Evolutionary conservation across 768 basidiomycete species (phyloP), one percentile per base, ranked within the genome.

Genomic region (Russula vinacea): DNA sequence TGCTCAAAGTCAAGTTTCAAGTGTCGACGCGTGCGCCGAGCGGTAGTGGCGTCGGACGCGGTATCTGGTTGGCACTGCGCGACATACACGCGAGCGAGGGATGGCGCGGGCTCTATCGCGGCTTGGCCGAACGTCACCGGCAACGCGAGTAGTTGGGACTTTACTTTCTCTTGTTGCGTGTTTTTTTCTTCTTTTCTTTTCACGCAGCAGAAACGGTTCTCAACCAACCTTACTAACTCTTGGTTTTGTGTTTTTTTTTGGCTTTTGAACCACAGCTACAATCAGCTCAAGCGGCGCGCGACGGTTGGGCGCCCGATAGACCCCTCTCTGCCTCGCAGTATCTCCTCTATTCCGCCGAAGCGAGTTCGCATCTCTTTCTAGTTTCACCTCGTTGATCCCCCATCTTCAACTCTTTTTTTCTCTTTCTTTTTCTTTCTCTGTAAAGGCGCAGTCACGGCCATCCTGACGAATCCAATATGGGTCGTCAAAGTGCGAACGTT

Each of bases 401-500:
- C 13, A 7, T 5, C 50, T 47, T 61, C 62, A 55, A 51, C 37
- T 29, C 58, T 39, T 63, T 65, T n/a, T n/a, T n/a, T n/a, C n/a
- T n/a, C n/a, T n/a, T n/a, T 60, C 60, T 39, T 62, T 66, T 62
- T 66, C 62, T 58, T 74, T 58, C 67, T 62, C 16, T 67, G 58
- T 60, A 19, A 62, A 98, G 96, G 96, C 78, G 91, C 95, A 14
- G 86, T 86, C 19, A 97, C 95, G 4, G 94, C 97, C 0, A 78
- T 98, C 71, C 82, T 97, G 73, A 99, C 96, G 8, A 98, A 99
- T 74, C 97, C 96, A 0, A 85, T 98, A 69, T 98, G 96, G 96
- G 90, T 98, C 16, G 90, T 98, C 60, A 91, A 96, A 78, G 95
- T 97, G 10, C 86, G 97, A 64, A 94, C 98, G 87, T 99, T 97